Conservation (phyloP, 2,329 filamentous ascomycete genomes). For the Apiospora pterosperma region DNA sequence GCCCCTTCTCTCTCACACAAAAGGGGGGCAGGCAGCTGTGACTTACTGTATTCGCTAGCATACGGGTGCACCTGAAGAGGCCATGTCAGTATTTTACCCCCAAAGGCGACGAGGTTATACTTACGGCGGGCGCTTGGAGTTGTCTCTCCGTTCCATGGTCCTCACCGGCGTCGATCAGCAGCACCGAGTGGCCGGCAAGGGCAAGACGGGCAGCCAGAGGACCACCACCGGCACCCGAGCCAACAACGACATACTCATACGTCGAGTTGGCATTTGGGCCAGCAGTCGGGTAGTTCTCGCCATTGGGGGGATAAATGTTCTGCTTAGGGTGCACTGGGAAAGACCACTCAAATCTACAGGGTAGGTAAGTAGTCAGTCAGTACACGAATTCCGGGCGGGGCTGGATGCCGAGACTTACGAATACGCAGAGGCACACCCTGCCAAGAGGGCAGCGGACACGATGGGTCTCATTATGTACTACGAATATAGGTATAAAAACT, state of each 20-base stretch:
- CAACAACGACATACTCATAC: constrained; percentile 63
- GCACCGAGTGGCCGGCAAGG: constrained; percentile 48
- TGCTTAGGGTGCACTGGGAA: not conserved
- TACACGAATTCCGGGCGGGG: not conserved
- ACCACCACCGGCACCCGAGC: constrained; percentile 58
- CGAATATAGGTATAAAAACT: not conserved
- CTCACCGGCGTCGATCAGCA: constrained; percentile 33
- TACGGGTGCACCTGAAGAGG: constrained; percentile 48
- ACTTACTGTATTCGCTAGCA: constrained; percentile 53
- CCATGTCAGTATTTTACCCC: no score
- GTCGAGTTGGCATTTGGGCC: constrained; percentile 12
- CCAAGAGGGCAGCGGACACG: constrained; percentile 8
- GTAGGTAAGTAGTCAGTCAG: not conserved
- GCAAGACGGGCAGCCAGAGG: constrained; percentile 60
- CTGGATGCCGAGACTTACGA: not conserved
- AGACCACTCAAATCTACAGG: not conserved
- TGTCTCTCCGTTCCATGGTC: constrained; percentile 49
- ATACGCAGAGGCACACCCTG: constrained; percentile 6
- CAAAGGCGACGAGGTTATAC: no score
- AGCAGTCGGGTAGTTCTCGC: not conserved
- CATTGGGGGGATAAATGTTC: constrained; percentile 1
- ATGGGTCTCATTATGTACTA: constrained; percentile 8
- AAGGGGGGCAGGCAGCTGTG: not conserved
- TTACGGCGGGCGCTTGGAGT: constrained; percentile 52
- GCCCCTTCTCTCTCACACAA: not conserved